These are phyloP conservation scores for Agrostemma githago DNA, from an alignment of 148 eudicot species.

Conservation along the genomic window DNA sequence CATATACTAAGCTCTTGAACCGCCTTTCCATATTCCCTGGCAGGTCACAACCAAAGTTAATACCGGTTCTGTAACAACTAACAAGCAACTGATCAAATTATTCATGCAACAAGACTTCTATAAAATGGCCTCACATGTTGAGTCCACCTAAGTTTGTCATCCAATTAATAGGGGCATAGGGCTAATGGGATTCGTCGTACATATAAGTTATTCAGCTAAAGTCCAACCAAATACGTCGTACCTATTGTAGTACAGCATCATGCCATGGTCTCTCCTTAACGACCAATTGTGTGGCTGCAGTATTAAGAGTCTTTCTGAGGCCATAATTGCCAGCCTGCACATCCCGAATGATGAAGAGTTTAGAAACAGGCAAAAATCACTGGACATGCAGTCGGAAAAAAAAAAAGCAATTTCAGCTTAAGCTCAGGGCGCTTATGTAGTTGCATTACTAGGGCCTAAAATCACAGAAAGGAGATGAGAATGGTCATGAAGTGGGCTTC, in stretches of 20 bases:
- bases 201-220: not conserved
- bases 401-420: not conserved
- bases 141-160: not conserved
- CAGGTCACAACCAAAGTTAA: not conserved
- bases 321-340: slow-evolving; percentile 87
- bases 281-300: slow-evolving; percentile 90
- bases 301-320: slow-evolving; percentile 77
- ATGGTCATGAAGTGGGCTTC: not conserved
- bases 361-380: not conserved
- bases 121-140: not conserved
- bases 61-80: not conserved
- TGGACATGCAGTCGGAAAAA: not conserved
- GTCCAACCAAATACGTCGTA: slow-evolving; percentile 17
- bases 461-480: not conserved
- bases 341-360: not conserved
- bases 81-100: not conserved
- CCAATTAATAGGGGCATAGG: not conserved
- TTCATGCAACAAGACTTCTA: no score
- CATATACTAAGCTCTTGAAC: slow-evolving; percentile 94
- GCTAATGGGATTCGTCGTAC: not conserved
- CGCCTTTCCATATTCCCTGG: slow-evolving; percentile 71
- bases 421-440: not conserved
- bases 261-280: slow-evolving; percentile 85
- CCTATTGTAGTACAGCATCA: slow-evolving; percentile 87
- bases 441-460: not conserved